A percentile compares a stretch with the other conserved stretches of the same genome.
These are phyloP conservation scores for Citrullus amarus DNA, from an alignment of 306 rosid species.

Conservation along the genomic window DNA sequence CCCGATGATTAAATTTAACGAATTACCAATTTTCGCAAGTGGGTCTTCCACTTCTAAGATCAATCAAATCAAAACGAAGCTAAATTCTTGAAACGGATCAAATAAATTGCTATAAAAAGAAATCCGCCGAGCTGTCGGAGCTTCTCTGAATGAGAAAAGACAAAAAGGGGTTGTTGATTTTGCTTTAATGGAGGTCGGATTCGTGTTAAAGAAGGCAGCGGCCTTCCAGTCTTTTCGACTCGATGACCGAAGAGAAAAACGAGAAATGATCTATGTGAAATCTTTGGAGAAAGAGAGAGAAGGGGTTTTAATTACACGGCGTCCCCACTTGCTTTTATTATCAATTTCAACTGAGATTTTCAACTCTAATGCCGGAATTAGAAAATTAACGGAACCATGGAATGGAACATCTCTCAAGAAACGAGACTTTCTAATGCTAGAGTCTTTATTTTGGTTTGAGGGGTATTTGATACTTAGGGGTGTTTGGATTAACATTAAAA, in stretches of 20 bases:
- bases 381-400: background rate
- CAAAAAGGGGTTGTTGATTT: background rate
- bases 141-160: background rate
- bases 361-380: background rate
- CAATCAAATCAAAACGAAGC: background rate
- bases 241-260: background rate
- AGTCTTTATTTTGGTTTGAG: no score
- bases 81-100: background rate
- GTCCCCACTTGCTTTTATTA: background rate
- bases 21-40: background rate
- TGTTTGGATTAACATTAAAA: no score
- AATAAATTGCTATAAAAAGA: background rate
- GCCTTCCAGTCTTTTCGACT: background rate
- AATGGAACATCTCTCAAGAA: background rate
- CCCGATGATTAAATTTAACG: conserved; percentile 8
- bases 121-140: background rate
- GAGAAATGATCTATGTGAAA: background rate
- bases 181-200: conserved; percentile 2
- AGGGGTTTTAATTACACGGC: background rate
- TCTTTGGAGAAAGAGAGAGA: background rate
- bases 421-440: background rate
- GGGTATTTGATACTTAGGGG: no score
- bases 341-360: background rate
- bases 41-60: conserved; percentile 1
- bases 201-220: background rate